Evolutionary conservation across 2,329 filamentous ascomycete species (phyloP), one percentile per base, ranked within the genome.

Genomic region (Penicillium sp.): DNA sequence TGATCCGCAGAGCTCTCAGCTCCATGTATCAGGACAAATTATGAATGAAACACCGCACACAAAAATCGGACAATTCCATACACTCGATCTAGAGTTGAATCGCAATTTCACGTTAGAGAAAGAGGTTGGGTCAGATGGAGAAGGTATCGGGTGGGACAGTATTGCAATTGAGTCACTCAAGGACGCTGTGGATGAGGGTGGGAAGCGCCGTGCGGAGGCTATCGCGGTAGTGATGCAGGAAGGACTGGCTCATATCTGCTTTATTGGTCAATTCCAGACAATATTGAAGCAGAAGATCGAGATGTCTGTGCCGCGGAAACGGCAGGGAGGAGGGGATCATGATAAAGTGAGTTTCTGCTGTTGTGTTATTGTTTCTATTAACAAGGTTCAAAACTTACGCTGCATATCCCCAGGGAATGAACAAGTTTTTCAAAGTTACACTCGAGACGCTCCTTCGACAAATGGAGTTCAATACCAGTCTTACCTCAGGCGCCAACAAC

Each of bases 181-280:
- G 56, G 91, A 96, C 72, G 89, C 92, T 0, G 82, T 93, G 15
- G 87, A 90, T 67, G 86, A 90, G 65, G 67, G 75, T 2, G 75
- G 75, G 4, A 88, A 91, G 63, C 87, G 88, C 69, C 87, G 89
- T 61, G 92, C 91, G 1, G 89, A 93, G 61, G 83, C 96, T 19
- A 91, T 92, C 55, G 93, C 94, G 0, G 88, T 97, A 0, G 90
- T 97, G 25, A 93, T 99, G 89, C 90, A 96, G 68, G 93, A 97
- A 62, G 80, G 78, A 1, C 52, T 82, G 12, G 79, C 78, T 5
- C 78, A 81, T 69, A 79, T 81, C n/a, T 80, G 78, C 60, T 80
- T 81, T 57, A 77, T 81, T 57, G 80, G 79, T 4, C 78, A 80
- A 53, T 78, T 77, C 41, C 78, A 79, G 62, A 81, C 79, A 12